phyloP scores from a whole-genome alignment of 23 red algal species.

The Gracilaria gracilis region DNA sequence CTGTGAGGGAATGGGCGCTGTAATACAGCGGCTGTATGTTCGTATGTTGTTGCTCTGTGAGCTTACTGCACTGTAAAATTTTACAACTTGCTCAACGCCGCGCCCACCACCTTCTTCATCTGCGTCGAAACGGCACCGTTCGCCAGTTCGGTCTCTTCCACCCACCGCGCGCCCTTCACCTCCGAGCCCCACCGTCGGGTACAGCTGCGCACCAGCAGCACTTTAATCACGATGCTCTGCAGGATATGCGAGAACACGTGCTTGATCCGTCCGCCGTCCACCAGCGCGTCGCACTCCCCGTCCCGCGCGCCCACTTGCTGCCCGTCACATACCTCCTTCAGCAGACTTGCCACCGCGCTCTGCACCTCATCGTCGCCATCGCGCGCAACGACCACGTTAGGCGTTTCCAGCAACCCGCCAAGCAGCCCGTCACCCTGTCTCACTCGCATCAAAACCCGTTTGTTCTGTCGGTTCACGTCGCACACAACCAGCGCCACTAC shows the following conservation, averaged over 20 bases:
- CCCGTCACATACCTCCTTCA: not conserved
- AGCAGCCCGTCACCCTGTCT: conserved; percentile 73
- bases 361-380: not conserved
- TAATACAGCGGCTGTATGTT: no score
- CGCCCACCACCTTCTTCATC: conserved; percentile 58
- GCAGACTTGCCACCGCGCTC: not conserved
- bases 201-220: not conserved
- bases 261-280: conserved; percentile 58
- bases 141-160: conserved; percentile 13
- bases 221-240: conserved; percentile 75
- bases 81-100: not conserved
- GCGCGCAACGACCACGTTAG: conserved; percentile 55
- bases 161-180: conserved; percentile 16
- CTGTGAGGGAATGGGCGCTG: no score
- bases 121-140: conserved; percentile 40
- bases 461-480: not conserved
- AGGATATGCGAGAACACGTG: conserved; percentile 97
- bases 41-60: no score
- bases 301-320: not conserved
- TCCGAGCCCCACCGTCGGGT: not conserved
- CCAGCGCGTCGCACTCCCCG: not conserved
- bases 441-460: conserved; percentile 43
- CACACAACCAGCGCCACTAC: conserved; percentile 60
- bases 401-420: conserved; percentile 80
- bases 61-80: no score